Evolutionary conservation across 768 basidiomycete genomes (phyloP).

Genomic region (Macrolepiota dolichaula): DNA sequence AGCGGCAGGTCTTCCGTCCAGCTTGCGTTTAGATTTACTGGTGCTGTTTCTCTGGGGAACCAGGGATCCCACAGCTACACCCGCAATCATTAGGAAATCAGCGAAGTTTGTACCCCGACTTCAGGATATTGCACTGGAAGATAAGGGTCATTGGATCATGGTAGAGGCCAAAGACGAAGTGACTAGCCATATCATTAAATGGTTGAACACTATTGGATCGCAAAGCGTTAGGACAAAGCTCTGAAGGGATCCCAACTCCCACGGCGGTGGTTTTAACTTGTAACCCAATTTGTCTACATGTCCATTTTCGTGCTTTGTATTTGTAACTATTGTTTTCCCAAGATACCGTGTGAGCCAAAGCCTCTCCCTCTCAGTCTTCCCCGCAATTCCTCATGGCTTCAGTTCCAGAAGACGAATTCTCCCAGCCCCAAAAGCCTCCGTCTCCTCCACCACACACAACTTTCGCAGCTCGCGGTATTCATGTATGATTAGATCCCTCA

Average conservation of each 20-base stretch:
- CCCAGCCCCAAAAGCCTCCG: conserved; percentile 56
- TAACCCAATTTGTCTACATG: not conserved
- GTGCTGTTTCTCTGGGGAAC: conserved; percentile 63
- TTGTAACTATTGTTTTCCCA: not conserved
- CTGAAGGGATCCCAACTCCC: not conserved
- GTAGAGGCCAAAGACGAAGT: conserved; percentile 56
- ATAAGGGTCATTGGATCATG: conserved; percentile 69
- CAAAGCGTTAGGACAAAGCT: conserved; percentile 11
- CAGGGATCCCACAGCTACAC: conserved; percentile 45
- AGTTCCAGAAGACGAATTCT: conserved; percentile 43
- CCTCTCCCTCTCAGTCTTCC: not conserved
- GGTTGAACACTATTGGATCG: conserved; percentile 37
- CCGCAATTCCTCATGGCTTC: conserved; percentile 2
- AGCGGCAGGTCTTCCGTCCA: conserved; percentile 43
- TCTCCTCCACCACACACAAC: conserved; percentile 74
- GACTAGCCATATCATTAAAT: conserved; percentile 42
- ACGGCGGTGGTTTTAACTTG: not conserved
- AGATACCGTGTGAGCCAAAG: too few species aligned
- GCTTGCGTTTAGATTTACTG: conserved; percentile 46
- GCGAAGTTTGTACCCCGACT: conserved; percentile 48
- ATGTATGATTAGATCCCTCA: conserved; percentile 47
- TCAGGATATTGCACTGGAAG: conserved; percentile 50
- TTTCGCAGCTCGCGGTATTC: conserved; percentile 66
- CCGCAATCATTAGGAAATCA: conserved; percentile 36
- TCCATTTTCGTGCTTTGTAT: not conserved